Conservation (phyloP, 139 green algal species). For the Diplosphaera chodatii region DNA sequence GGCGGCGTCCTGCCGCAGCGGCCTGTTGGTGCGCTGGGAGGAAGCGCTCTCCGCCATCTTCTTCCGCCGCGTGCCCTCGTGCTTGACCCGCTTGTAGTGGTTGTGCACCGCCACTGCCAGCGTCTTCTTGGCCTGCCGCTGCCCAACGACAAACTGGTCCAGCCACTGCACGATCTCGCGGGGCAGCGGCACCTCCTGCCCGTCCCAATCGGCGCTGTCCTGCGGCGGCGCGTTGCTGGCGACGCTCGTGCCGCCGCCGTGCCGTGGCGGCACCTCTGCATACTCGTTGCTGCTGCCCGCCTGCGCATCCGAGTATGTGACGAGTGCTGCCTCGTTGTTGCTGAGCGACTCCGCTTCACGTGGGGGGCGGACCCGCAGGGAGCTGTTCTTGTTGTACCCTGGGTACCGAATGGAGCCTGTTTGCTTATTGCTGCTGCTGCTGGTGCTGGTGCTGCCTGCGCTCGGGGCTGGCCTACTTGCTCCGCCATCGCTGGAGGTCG, state of each 20-base stretch:
- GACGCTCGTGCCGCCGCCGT: constrained; percentile 23
- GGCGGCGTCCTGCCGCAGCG: not conserved
- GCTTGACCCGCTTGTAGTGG: constrained; percentile 77
- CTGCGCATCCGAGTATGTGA: not conserved
- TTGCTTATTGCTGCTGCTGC: not conserved
- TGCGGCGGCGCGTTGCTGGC: constrained; percentile 1
- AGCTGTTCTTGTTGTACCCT: no score
- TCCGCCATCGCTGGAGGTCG: no score
- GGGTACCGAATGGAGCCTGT: no score
- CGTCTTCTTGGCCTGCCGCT: constrained; percentile 67
- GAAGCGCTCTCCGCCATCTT: not conserved
- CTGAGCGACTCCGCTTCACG: not conserved
- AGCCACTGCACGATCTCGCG: constrained; percentile 63
- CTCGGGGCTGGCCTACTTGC: not conserved
- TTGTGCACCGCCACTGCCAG: constrained; percentile 84
- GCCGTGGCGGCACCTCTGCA: constrained; percentile 26
- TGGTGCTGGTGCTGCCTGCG: not conserved
- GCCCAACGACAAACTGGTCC: constrained; percentile 73
- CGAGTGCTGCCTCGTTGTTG: not conserved
- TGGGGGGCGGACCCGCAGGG: no score
- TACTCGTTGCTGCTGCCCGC: constrained; percentile 1
- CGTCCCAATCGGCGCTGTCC: constrained; percentile 14
- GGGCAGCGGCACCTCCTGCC: constrained; percentile 47
- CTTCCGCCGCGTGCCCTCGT: constrained; percentile 28
- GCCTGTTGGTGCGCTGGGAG: not conserved